Evolutionary conservation across 1,139 yeast species (phyloP).

Genomic region (Candida tropicalis): DNA sequence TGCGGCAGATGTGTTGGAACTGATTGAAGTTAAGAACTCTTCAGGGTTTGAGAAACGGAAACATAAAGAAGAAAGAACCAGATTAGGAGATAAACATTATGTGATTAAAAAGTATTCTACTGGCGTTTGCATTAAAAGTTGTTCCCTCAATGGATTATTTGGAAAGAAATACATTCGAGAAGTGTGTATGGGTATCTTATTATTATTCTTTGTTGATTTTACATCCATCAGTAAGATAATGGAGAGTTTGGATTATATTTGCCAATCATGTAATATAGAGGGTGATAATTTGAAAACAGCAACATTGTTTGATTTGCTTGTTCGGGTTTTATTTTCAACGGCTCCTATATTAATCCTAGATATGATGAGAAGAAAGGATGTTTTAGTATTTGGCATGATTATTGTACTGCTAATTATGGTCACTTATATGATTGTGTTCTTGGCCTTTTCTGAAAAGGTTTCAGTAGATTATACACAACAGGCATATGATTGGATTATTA

Average conservation of each 20-base stretch:
- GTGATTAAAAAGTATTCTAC: constrained; percentile 31
- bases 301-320: constrained; percentile 25
- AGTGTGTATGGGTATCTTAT: constrained; percentile 25
- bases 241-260: constrained; percentile 29
- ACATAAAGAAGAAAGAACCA: constrained; percentile 12
- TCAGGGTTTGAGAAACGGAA: constrained; percentile 5
- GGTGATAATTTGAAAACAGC: constrained; percentile 19
- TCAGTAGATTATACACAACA: not conserved
- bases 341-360: constrained; percentile 37
- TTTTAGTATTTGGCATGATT: constrained; percentile 42
- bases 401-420: constrained; percentile 11
- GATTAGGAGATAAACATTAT: constrained; percentile 24
- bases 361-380: constrained; percentile 49
- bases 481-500: constrained; percentile 15
- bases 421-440: constrained; percentile 13
- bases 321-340: constrained; percentile 26
- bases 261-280: constrained; percentile 32
- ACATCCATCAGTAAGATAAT: constrained; percentile 26
- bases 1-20: constrained; percentile 31
- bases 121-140: constrained; percentile 22
- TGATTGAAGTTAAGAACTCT: constrained; percentile 16
- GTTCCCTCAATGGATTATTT: constrained; percentile 25
- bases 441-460: constrained; percentile 11
- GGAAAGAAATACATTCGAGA: constrained; percentile 23
- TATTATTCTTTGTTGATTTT: constrained; percentile 31